Base-by-base conservation (phyloP, 2,329 filamentous ascomycete genomes). In the Clarireedia monteithiana region DNA sequence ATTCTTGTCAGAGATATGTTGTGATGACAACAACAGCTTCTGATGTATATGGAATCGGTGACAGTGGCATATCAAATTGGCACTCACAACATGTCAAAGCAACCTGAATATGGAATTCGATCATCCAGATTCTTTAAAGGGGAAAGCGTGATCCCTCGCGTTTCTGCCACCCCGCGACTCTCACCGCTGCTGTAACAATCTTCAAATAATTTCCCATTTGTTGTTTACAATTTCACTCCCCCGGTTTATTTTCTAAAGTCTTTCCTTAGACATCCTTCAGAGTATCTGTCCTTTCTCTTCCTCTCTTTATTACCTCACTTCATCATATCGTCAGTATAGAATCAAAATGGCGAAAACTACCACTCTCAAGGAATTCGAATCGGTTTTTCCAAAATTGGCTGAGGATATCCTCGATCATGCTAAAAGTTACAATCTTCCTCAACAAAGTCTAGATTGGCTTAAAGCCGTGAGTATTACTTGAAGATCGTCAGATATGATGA, bases 361-460 rank as follows among this genome's bases (percentile, higher is more conserved):
- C 50, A 91, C 86, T 49, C 83, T 91, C 58, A 78, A 87, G 68
- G 86, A 95, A 68, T 99, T 99, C 72, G 91, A 97, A 80, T 78
- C 84, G 47, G 82, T 96, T 70, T 97, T 91, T 76, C 89, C 90
- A 55, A 86, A 86, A 73, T 83, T 99, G 63, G 84, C 91, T 68
- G 81, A 89, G 70, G 89, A 91, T 68, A 77, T 99, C 57, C 79
- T 91, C 64, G 84, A 83, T 61, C 84, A 94, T 75, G 88, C 86
- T 64, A 81, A 84, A 70, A 78, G 82, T 67, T 96, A 95, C 78
- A 91, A 91, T 59, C 78, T 96, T 30, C 91, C 94, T 53, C 73
- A 86, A 64, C 81, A 88, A 72, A 87, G 91, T 60, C 74, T 92
- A 58, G 80, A 89, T 67, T 97, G 92, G 92, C 91, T 90, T 74